Conservation (phyloP, 2,329 filamentous ascomycete genomes). For the Fusarium burgessii region DNA sequence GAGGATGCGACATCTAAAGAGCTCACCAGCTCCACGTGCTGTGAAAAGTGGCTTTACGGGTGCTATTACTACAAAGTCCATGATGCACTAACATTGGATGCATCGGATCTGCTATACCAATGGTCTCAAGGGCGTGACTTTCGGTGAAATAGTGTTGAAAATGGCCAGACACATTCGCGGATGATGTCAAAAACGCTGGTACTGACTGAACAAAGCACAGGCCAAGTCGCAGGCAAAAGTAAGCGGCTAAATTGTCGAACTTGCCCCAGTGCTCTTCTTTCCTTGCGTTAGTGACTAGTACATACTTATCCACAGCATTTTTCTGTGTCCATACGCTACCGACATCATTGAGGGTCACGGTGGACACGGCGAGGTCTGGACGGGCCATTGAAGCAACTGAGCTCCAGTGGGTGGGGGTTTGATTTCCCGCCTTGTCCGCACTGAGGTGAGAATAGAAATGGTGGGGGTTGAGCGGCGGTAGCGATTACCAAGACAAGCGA, state of each 20-base stretch:
- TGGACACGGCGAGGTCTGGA: slow-evolving; percentile 38
- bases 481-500: slow-evolving; percentile 35
- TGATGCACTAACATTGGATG: neutral
- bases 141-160: slow-evolving; percentile 15
- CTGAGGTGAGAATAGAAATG: slow-evolving; percentile 16
- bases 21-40: slow-evolving; percentile 30
- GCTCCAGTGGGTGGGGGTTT: slow-evolving; percentile 28
- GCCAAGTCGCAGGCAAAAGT: slow-evolving; percentile 17
- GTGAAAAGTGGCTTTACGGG: slow-evolving; percentile 5
- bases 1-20: neutral
- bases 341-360: slow-evolving; percentile 42
- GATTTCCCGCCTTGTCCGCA: slow-evolving; percentile 18
- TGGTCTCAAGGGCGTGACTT: slow-evolving; percentile 12
- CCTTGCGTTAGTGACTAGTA: neutral
- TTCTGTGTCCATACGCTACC: slow-evolving; percentile 38
- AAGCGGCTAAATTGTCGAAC: slow-evolving; percentile 31
- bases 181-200: slow-evolving; percentile 11
- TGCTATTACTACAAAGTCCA: neutral
- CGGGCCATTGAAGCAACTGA: slow-evolving; percentile 31
- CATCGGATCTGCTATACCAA: neutral
- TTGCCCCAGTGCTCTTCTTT: neutral
- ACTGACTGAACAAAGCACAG: neutral
- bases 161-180: slow-evolving; percentile 13
- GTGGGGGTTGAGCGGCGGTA: slow-evolving; percentile 26
- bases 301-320: slow-evolving; percentile 35